phyloP scores from a whole-genome alignment of 495 filamentous ascomycete species.

The Aspergillus campestris region DNA sequence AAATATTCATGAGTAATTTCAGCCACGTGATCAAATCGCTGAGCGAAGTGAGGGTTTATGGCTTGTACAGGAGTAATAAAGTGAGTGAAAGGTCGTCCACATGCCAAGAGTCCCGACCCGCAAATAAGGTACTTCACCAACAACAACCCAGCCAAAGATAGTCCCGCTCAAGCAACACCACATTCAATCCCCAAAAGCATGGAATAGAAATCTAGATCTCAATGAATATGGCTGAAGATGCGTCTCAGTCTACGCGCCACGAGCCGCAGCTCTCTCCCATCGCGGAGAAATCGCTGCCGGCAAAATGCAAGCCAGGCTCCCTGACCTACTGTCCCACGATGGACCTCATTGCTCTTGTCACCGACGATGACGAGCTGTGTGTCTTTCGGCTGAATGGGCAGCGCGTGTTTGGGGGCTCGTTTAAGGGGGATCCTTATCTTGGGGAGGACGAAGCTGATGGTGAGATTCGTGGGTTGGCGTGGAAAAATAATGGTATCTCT shows the following conservation, averaged over 20 bases:
- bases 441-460: slow-evolving; percentile 43
- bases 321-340: slow-evolving; percentile 73
- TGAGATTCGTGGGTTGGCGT: slow-evolving; percentile 50
- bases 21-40: too few species aligned
- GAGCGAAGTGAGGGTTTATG: too few species aligned
- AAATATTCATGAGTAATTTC: too few species aligned
- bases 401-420: slow-evolving; percentile 52
- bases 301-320: slow-evolving; percentile 46
- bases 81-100: too few species aligned
- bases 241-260: slow-evolving; percentile 4
- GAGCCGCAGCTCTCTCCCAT: slow-evolving; percentile 34
- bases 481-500: slow-evolving; percentile 71
- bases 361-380: slow-evolving; percentile 50
- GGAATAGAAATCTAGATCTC: slow-evolving; percentile 3
- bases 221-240: slow-evolving; percentile 21
- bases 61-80: too few species aligned
- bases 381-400: slow-evolving; percentile 64
- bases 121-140: too few species aligned
- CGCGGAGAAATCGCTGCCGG: slow-evolving; percentile 48
- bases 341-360: slow-evolving; percentile 70
- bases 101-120: too few species aligned
- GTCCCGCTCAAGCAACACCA: neutral
- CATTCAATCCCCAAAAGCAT: slow-evolving; percentile 2
- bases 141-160: too few species aligned
- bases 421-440: slow-evolving; percentile 38